phyloP scores from a whole-genome alignment of 768 basidiomycete species.

The button mushroom (Agaricus bisporus) region DNA sequence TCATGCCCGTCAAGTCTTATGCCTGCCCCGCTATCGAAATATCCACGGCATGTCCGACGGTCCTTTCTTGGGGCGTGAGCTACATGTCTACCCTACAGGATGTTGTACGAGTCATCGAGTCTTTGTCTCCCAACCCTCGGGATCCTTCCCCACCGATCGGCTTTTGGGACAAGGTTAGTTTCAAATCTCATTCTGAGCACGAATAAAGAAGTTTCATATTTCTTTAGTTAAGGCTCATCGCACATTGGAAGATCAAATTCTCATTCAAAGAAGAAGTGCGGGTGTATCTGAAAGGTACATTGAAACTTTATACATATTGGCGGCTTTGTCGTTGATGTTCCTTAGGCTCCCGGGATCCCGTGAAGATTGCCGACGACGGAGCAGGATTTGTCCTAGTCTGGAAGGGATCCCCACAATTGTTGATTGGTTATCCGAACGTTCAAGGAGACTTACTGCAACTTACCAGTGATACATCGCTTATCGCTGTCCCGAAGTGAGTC shows the following conservation, averaged over 20 bases:
- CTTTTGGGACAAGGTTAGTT: constrained; percentile 89
- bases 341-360: constrained; percentile 79
- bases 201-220: background rate
- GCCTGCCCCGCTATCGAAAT: constrained; percentile 69
- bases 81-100: constrained; percentile 85
- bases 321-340: background rate
- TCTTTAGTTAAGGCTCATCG: constrained; percentile 61
- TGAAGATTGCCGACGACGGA: constrained; percentile 59
- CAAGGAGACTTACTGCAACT: constrained; percentile 82
- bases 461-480: constrained; percentile 68
- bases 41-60: constrained; percentile 55
- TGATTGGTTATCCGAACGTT: constrained; percentile 63
- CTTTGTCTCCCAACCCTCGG: constrained; percentile 66
- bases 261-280: constrained; percentile 69
- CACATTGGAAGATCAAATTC: constrained; percentile 76
- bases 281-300: constrained; percentile 78
- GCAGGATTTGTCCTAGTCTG: constrained; percentile 87
- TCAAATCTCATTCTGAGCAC: background rate
- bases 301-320: constrained; percentile 5
- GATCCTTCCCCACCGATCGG: constrained; percentile 82
- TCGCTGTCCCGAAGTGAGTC: constrained; percentile 81
- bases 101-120: constrained; percentile 76
- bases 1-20: constrained; percentile 94
- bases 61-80: constrained; percentile 86
- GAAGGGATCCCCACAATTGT: constrained; percentile 67